phyloP scores from a whole-genome alignment of 1,139 yeast species.

The Saccharomyces pastorianus region DNA sequence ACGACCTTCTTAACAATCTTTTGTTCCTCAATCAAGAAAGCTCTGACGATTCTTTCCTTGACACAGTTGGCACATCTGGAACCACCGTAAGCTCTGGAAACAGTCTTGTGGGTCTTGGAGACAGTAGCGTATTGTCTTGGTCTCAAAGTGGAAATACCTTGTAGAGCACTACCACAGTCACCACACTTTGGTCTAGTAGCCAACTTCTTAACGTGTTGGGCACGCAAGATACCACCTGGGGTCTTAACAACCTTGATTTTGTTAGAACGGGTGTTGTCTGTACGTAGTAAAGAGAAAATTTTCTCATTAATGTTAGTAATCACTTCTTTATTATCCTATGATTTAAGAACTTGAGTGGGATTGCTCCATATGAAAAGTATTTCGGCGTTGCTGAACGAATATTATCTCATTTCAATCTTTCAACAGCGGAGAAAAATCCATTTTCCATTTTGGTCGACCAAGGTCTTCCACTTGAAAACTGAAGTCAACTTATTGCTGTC shows the following conservation, averaged over 20 bases:
- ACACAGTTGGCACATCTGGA: slow-evolving; percentile 97
- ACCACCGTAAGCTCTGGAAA: slow-evolving; percentile 99
- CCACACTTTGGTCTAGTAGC: slow-evolving; percentile 98
- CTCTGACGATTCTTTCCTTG: slow-evolving; percentile 97
- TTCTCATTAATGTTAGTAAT: slow-evolving; percentile 35
- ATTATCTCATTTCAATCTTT: neutral
- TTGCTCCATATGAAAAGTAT: neutral
- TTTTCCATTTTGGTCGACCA: neutral
- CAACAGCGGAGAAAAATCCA: neutral
- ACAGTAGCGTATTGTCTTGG: slow-evolving; percentile 95
- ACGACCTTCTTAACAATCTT: slow-evolving; percentile 98
- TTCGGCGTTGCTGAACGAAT: neutral
- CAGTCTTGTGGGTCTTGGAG: slow-evolving; percentile 95
- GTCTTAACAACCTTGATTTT: slow-evolving; percentile 98
- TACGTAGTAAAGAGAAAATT: slow-evolving; percentile 8
- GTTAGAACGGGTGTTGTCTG: slow-evolving; percentile 98
- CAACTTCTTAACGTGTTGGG: slow-evolving; percentile 92
- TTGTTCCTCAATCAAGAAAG: slow-evolving; percentile 98
- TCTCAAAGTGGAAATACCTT: slow-evolving; percentile 91
- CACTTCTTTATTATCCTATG: neutral
- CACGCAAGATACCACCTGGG: slow-evolving; percentile 98
- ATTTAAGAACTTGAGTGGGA: neutral
- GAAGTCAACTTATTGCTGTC: neutral
- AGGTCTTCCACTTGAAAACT: neutral
- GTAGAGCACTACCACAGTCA: slow-evolving; percentile 89